Conservation (phyloP, 345 rosid genomes). For the Triadica sebifera region DNA sequence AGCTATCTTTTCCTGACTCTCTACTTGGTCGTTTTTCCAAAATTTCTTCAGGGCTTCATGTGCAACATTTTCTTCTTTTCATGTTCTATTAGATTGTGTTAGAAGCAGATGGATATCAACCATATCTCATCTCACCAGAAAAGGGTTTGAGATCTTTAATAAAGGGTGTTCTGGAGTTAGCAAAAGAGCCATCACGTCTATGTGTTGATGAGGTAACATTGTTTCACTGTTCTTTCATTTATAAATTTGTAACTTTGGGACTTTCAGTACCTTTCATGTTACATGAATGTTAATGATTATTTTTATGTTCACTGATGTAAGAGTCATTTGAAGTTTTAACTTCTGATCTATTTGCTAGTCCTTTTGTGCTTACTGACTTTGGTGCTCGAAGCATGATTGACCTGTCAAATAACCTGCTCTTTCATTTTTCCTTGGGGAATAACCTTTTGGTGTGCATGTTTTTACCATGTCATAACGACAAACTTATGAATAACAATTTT, state of each 20-base stretch:
- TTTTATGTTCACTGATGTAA: background rate
- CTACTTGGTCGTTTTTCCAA: background rate
- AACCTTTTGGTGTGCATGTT: background rate
- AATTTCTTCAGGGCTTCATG: background rate
- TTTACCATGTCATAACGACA: background rate
- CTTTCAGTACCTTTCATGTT: background rate
- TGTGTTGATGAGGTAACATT: conserved; percentile 91
- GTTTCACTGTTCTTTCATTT: background rate
- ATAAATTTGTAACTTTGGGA: background rate
- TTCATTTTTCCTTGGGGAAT: background rate
- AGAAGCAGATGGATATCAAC: conserved; percentile 99
- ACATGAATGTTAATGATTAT: background rate
- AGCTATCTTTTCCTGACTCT: conserved; percentile 4
- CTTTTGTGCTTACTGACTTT: background rate
- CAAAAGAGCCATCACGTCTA: conserved; percentile 87
- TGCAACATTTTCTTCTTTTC: background rate
- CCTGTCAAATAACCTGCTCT: background rate
- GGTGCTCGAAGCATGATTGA: background rate
- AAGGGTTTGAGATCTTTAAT: conserved; percentile 95
- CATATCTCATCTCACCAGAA: conserved; percentile 98
- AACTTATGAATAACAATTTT: background rate
- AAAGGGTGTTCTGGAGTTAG: conserved; percentile 92
- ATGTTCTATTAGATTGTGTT: conserved; percentile 62
- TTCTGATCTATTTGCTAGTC: background rate
- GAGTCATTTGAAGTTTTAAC: background rate